Evolutionary conservation across 2,329 filamentous ascomycete species (phyloP), one percentile per base, ranked within the genome.

Genomic region (Exophiala calicioides): DNA sequence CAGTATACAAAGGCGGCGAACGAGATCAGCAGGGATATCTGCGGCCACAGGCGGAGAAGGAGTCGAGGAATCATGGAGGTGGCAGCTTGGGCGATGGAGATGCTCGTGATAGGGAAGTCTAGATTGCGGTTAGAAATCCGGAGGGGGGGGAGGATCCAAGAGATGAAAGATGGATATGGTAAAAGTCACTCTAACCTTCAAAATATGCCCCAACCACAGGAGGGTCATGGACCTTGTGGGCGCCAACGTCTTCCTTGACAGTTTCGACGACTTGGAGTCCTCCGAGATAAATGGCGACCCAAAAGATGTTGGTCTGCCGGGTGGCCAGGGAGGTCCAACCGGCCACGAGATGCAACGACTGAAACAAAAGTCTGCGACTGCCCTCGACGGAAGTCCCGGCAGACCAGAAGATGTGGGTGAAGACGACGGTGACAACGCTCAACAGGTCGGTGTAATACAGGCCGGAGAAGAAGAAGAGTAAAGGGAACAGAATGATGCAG

Each of bases 231-330:
- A 79, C 50, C 37, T 73, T 67, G 43, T 66, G 40, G 62, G 68
- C 44, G 9, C 52, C 47, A 13, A 51, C 40, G 12, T 44, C n/a
- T 8, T 27, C 12, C 18, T 56, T 59, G 40, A 59, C 33, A 15
- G 47, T 67, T 32, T 67, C 63, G 12, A 71, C 61, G 19, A 68
- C 64, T 48, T 69, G 68, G 35, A 75, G 57, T 18, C 71, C 73
- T 23, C 70, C 72, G 13, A 74, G 55, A 54, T 73, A 75, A 3
- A 74, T 58, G 12, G 70, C 85, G 0, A 90, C 84, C 93, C 93
- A 98, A 64, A 98, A 95, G 45, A 97, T 86, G 60, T 98, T 98
- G 0, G 93, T 98, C 67, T 98, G 93, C 18, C 93, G 78, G 73
- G 95, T 93, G 2, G 79, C 70, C 15, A 98, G 74, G 1, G 88